These are phyloP conservation scores for Polychaeton citri DNA, from an alignment of 2,329 filamentous ascomycete genomes.

Conservation along the genomic window DNA sequence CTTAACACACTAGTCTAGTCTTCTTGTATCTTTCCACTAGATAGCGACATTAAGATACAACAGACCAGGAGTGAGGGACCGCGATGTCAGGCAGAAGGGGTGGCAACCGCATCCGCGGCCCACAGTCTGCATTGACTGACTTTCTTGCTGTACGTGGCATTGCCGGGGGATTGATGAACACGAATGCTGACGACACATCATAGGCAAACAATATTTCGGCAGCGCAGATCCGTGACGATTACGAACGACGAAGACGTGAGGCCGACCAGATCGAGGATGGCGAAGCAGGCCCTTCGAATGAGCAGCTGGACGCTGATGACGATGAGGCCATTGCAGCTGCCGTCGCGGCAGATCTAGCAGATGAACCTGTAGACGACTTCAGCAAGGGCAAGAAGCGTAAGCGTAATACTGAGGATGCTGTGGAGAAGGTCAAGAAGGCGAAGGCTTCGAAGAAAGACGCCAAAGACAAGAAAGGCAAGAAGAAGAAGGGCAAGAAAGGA, in stretches of 20 bases:
- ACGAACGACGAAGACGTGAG: conserved; percentile 39
- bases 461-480: conserved; percentile 39
- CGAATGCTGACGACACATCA: conserved; percentile 1
- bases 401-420: conserved; percentile 38
- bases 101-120: conserved; percentile 40
- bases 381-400: conserved; percentile 43
- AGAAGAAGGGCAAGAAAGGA: conserved; percentile 28
- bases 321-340: conserved; percentile 14
- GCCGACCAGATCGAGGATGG: conserved; percentile 29
- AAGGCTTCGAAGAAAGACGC: conserved; percentile 32
- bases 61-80: too few relatives aligned
- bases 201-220: conserved; percentile 63
- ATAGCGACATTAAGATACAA: too few relatives aligned
- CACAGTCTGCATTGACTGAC: conserved; percentile 54
- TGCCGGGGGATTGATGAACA: neutral
- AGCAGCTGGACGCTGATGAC: conserved; percentile 18
- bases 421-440: conserved; percentile 24
- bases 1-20: too few relatives aligned
- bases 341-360: conserved; percentile 26
- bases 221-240: conserved; percentile 47
- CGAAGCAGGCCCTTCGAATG: conserved; percentile 22
- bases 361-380: conserved; percentile 19
- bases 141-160: conserved; percentile 45
- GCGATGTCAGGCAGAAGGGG: conserved; percentile 22
- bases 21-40: too few relatives aligned